Evolutionary conservation across 1,139 yeast species (phyloP).

Genomic region (Arxiozyma bovina): DNA sequence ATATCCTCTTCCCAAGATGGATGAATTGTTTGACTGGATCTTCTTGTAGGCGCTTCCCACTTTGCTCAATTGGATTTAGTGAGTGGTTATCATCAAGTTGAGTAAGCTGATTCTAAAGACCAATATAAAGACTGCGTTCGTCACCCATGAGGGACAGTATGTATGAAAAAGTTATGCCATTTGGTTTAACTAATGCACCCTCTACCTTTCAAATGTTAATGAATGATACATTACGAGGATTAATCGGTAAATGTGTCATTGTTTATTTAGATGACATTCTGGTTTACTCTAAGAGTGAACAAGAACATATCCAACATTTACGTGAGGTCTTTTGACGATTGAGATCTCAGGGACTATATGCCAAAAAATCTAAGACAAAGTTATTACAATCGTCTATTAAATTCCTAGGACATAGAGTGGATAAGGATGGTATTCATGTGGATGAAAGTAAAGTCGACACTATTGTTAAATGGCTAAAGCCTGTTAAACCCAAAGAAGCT

Average conservation of each 20-base stretch:
- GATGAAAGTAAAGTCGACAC: background rate
- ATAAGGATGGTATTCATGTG: background rate
- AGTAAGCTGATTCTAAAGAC: conserved; percentile 4
- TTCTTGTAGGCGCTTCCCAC: conserved; percentile 4
- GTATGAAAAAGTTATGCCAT: conserved; percentile 6
- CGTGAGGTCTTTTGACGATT: background rate
- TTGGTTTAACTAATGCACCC: conserved; percentile 8
- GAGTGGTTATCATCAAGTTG: conserved; percentile 9
- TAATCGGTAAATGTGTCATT: conserved; percentile 10
- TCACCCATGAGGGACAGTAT: conserved; percentile 8
- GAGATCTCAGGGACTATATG: background rate
- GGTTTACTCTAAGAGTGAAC: conserved; percentile 13
- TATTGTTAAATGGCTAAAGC: background rate
- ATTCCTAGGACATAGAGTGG: background rate
- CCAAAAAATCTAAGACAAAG: background rate
- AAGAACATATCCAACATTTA: conserved; percentile 16
- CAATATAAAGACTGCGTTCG: conserved; percentile 10
- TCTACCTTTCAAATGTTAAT: conserved; percentile 8
- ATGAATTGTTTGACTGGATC: conserved; percentile 9
- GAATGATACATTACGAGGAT: conserved; percentile 8
- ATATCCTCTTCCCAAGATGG: conserved; percentile 21
- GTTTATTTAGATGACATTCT: conserved; percentile 26
- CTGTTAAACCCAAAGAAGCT: background rate
- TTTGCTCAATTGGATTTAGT: conserved; percentile 7
- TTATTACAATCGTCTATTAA: background rate